phyloP scores from a whole-genome alignment of 805 yeast genomes.

The Starmerella cellae region DNA sequence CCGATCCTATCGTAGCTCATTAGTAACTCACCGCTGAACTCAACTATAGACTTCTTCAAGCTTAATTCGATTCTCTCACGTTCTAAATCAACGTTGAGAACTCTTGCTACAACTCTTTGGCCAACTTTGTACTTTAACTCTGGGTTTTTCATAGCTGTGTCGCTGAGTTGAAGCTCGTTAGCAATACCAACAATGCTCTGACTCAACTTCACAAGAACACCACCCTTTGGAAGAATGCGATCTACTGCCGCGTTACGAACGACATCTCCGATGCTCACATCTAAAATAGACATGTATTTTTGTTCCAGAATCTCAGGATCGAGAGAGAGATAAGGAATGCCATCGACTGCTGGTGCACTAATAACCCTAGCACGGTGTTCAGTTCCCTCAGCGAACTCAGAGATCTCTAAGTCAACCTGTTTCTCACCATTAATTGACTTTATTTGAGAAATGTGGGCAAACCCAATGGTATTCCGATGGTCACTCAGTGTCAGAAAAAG shows the following conservation, averaged over 20 bases:
- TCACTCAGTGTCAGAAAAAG: constrained; percentile 36
- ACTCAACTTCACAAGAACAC: constrained; percentile 53
- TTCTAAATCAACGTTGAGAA: constrained; percentile 23
- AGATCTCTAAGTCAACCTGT: constrained; percentile 17
- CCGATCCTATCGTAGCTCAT: constrained; percentile 40
- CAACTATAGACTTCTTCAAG: constrained; percentile 71
- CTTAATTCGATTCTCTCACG: constrained; percentile 48
- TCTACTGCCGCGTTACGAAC: constrained; percentile 43
- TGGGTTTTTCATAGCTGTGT: constrained; percentile 70
- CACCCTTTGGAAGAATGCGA: constrained; percentile 46
- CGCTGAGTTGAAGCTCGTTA: constrained; percentile 65
- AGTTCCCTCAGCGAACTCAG: constrained; percentile 36
- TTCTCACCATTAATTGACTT: constrained; percentile 16
- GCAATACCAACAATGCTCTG: constrained; percentile 57
- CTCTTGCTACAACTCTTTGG: constrained; percentile 51
- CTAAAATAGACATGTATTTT: constrained; percentile 53
- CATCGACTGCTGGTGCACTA: constrained; percentile 56
- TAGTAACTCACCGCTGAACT: constrained; percentile 31
- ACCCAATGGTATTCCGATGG: constrained; percentile 35
- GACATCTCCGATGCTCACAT: constrained; percentile 63
- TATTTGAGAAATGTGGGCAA: constrained; percentile 64
- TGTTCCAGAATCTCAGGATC: constrained; percentile 52
- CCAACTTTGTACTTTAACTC: constrained; percentile 87
- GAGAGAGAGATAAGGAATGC: constrained; percentile 51
- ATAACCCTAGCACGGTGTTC: constrained; percentile 64